Conservation (phyloP, 306 rosid species). For the Luffa aegyptiaca region DNA sequence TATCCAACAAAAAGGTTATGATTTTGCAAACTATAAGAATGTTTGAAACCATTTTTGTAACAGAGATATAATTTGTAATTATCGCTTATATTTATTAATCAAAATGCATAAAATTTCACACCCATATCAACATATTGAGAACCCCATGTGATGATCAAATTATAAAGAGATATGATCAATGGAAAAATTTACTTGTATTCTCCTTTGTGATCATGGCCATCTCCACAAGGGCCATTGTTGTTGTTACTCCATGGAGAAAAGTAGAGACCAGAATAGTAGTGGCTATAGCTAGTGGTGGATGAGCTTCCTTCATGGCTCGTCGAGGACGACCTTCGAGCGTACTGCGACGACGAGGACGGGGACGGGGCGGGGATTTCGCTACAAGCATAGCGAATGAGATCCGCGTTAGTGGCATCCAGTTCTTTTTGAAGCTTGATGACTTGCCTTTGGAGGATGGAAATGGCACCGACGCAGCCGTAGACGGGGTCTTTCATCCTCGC, state of each 20-base stretch:
- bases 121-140: background rate
- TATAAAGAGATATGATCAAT: background rate
- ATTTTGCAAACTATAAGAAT: background rate
- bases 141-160: background rate
- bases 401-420: slow-evolving; percentile 69
- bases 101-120: background rate
- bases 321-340: background rate
- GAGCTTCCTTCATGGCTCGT: background rate
- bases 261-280: slow-evolving; percentile 16
- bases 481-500: slow-evolving; percentile 88
- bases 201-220: slow-evolving; percentile 20
- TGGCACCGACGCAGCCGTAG: slow-evolving; percentile 83
- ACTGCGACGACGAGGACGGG: background rate
- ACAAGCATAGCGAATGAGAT: slow-evolving; percentile 49
- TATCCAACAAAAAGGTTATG: background rate
- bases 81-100: background rate
- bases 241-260: slow-evolving; percentile 28
- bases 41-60: background rate
- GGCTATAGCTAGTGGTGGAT: background rate
- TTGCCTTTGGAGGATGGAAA: slow-evolving; percentile 74
- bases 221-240: slow-evolving; percentile 27
- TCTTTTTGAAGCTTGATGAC: slow-evolving; percentile 75
- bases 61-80: background rate
- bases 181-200: slow-evolving; percentile 11
- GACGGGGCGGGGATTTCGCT: slow-evolving; percentile 7